Evolutionary conservation across 495 filamentous ascomycete genomes (phyloP).

Genomic region (Neurospora sp.): DNA sequence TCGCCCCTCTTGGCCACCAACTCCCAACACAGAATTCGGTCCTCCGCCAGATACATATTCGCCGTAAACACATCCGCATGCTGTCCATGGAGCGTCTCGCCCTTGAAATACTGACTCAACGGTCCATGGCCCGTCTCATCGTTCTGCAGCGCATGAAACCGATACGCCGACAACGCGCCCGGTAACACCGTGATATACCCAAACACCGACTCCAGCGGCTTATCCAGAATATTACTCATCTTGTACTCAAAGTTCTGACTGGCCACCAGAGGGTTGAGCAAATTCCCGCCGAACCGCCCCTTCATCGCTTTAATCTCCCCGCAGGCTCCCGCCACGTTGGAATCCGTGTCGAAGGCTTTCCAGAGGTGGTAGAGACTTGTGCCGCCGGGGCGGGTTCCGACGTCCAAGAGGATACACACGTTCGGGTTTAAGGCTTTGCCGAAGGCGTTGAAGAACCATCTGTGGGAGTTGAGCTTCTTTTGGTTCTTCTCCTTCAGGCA

Average conservation of each 20-base stretch:
- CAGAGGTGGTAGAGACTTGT: constrained; percentile 94
- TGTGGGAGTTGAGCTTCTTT: constrained; percentile 96
- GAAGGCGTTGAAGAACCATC: constrained; percentile 99
- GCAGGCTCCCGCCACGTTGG: constrained; percentile 89
- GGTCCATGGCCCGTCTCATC: constrained; percentile 90
- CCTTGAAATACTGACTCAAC: constrained; percentile 98
- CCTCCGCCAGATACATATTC: constrained; percentile 98
- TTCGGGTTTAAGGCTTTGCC: constrained; percentile 88
- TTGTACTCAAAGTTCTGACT: constrained; percentile 99
- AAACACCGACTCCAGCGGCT: constrained; percentile 93
- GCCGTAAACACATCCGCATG: constrained; percentile 98
- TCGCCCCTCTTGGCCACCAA: constrained; percentile 90
- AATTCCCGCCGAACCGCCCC: constrained; percentile 67
- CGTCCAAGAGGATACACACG: constrained; percentile 92
- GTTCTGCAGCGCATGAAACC: constrained; percentile 95
- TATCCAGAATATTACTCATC: constrained; percentile 98
- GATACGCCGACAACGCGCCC: constrained; percentile 88
- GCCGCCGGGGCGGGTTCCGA: constrained; percentile 79
- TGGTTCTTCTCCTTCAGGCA: constrained; percentile 97
- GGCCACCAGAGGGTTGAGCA: constrained; percentile 90
- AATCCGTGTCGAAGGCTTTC: constrained; percentile 98
- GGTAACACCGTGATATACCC: constrained; percentile 97
- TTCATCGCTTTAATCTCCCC: constrained; percentile 97
- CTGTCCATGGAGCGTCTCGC: constrained; percentile 91
- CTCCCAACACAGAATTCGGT: constrained; percentile 99